Conservation (phyloP, 2,329 filamentous ascomycete genomes). For the Phialophora expanda region DNA sequence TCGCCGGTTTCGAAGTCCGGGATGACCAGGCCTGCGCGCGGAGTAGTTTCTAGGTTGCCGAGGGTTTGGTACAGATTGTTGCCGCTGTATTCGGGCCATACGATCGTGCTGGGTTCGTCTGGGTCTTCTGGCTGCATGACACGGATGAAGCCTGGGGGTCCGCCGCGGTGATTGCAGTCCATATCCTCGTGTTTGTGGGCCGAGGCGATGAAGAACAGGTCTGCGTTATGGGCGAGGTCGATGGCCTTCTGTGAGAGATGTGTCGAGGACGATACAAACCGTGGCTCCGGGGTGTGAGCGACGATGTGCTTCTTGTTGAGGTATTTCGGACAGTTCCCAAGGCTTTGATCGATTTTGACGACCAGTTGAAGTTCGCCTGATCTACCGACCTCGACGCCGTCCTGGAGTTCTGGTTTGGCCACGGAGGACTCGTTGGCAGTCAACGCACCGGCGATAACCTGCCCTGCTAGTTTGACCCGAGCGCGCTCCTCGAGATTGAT, state of each 20-base stretch:
- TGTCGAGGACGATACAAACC: conserved; percentile 54
- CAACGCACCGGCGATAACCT: conserved; percentile 68
- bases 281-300: conserved; percentile 60
- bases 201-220: conserved; percentile 79
- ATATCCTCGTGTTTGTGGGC: conserved; percentile 67
- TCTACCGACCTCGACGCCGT: conserved; percentile 27
- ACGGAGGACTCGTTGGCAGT: conserved; percentile 43
- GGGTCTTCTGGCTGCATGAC: conserved; percentile 55
- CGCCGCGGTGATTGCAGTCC: conserved; percentile 85
- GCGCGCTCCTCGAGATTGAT: conserved; percentile 71
- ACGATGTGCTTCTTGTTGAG: conserved; percentile 73
- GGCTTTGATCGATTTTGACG: conserved; percentile 70
- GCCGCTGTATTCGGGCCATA: conserved; percentile 84
- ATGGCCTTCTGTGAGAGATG: conserved; percentile 61
- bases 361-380: conserved; percentile 62
- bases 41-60: conserved; percentile 73
- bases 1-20: conserved; percentile 76
- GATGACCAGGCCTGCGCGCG: conserved; percentile 70
- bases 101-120: conserved; percentile 61
- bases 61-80: conserved; percentile 84
- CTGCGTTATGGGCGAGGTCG: conserved; percentile 65
- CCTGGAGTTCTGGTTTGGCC: conserved; percentile 36
- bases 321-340: conserved; percentile 70
- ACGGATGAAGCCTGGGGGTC: conserved; percentile 73
- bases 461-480: conserved; percentile 74